Base-by-base conservation (phyloP, 108 stramenopile species). In the Nitzschia sp. region DNA sequence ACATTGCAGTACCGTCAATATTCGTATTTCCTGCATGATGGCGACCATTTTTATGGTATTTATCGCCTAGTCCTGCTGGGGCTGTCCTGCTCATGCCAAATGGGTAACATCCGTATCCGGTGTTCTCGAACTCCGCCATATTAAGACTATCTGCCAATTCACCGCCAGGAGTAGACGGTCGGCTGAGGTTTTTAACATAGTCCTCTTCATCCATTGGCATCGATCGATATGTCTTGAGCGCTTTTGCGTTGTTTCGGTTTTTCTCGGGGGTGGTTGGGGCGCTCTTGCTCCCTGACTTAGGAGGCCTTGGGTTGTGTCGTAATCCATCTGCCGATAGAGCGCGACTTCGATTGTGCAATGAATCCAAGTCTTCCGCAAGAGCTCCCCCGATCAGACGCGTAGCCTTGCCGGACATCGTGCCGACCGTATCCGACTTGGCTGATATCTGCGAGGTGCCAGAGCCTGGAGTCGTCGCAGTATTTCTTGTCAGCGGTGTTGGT, bases 21-120 rank as follows among this genome's bases (percentile, higher is more conserved):
- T 58, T 62, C 9, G 72, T 54, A 45, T 80, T 69, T 4, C 72
- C 78, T 45, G 76, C 76, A 58, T 84, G 83, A 0, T 75, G 74
- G 1, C 81, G 75, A 28, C 74, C 53, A 38, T 55, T 29, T 9
- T 16, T 53, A 9, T 53, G 53, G n/a, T n/a, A n/a, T n/a, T n/a
- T n/a, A n/a, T n/a, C n/a, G n/a, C n/a, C n/a, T n/a, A n/a, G n/a
- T n/a, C n/a, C n/a, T n/a, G n/a, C n/a, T n/a, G n/a, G n/a, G n/a
- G n/a, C n/a, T n/a, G n/a, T n/a, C n/a, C n/a, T n/a, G n/a, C n/a
- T 26, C 35, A 25, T 34, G 28, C 21, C 15, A 47, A 52, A 64
- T 19, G 28, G 47, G 50, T 64, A 48, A 17, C 31, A 52, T 4
- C 63, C 48, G 34, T 52, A 52, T 0, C 48, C 63, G 0, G 28